phyloP scores from a whole-genome alignment of 768 basidiomycete genomes.

The Sarcodon aspratus region DNA sequence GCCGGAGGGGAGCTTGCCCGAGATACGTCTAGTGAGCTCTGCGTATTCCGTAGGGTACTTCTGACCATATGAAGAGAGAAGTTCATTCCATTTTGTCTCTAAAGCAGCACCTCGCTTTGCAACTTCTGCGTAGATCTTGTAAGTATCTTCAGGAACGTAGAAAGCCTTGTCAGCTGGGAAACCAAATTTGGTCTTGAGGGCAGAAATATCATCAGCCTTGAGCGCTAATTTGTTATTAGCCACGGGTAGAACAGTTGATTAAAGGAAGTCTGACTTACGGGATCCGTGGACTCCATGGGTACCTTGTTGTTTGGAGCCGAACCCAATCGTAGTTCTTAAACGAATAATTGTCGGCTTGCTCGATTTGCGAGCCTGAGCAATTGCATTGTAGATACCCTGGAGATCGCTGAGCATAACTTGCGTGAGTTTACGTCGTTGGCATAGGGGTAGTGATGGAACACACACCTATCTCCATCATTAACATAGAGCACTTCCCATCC shows the following conservation, averaged over 20 bases:
- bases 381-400: constrained; percentile 63
- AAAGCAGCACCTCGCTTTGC: constrained; percentile 64
- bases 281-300: constrained; percentile 92
- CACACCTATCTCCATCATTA: constrained; percentile 66
- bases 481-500: constrained; percentile 91
- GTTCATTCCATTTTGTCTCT: constrained; percentile 64
- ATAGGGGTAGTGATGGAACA: constrained; percentile 3
- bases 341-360: constrained; percentile 85
- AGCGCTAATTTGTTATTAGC: constrained; percentile 40
- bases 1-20: constrained; percentile 69
- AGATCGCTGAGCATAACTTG: constrained; percentile 47
- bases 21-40: constrained; percentile 77
- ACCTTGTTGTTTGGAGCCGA: constrained; percentile 85
- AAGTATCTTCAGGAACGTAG: constrained; percentile 63
- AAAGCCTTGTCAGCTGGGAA: constrained; percentile 74
- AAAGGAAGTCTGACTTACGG: constrained; percentile 42
- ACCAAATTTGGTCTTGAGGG: constrained; percentile 76
- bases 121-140: constrained; percentile 53
- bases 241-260: constrained; percentile 1
- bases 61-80: constrained; percentile 57
- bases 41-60: constrained; percentile 79
- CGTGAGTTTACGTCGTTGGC: neutral
- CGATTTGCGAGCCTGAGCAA: constrained; percentile 65
- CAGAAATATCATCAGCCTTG: constrained; percentile 81
- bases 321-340: constrained; percentile 86